Conservation (phyloP, 352 stramenopile genomes). For the Pythium brachiatum region DNA sequence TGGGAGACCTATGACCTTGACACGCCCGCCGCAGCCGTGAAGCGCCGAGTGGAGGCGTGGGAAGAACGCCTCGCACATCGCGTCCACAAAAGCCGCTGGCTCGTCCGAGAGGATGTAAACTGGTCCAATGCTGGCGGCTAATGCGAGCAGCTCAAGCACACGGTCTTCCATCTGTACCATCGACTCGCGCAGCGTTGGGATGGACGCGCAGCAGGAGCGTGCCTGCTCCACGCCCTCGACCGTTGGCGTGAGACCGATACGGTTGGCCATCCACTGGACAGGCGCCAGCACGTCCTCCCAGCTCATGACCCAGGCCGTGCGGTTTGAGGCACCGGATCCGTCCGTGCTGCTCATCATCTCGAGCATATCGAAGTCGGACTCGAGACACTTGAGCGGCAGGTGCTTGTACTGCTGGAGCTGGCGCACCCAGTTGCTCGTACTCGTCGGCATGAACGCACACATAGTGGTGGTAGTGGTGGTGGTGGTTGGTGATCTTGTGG, state of each 20-base stretch:
- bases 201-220: conserved; percentile 20
- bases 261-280: conserved; percentile 32
- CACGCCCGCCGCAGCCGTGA: conserved; percentile 24
- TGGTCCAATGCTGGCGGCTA: conserved; percentile 29
- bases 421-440: conserved; percentile 26
- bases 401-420: conserved; percentile 26
- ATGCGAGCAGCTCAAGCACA: conserved; percentile 34
- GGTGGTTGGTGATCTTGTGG: neutral
- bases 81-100: conserved; percentile 37
- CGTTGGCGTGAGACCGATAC: conserved; percentile 32
- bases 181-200: conserved; percentile 23
- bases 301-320: conserved; percentile 35
- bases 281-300: conserved; percentile 58
- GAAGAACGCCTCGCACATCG: conserved; percentile 49
- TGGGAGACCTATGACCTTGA: conserved; percentile 43
- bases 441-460: conserved; percentile 14
- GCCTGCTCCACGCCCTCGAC: conserved; percentile 27
- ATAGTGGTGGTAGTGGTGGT: neutral
- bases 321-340: conserved; percentile 13
- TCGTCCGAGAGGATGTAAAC: conserved; percentile 49
- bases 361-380: conserved; percentile 28
- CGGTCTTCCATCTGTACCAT: conserved; percentile 34
- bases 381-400: conserved; percentile 14
- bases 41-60: conserved; percentile 36
- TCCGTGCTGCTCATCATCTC: conserved; percentile 29